Evolutionary conservation across 164 flowering plant genomes (phyloP), one percentile per base, ranked within the genome.

Genomic region (Akebia trifoliata): DNA sequence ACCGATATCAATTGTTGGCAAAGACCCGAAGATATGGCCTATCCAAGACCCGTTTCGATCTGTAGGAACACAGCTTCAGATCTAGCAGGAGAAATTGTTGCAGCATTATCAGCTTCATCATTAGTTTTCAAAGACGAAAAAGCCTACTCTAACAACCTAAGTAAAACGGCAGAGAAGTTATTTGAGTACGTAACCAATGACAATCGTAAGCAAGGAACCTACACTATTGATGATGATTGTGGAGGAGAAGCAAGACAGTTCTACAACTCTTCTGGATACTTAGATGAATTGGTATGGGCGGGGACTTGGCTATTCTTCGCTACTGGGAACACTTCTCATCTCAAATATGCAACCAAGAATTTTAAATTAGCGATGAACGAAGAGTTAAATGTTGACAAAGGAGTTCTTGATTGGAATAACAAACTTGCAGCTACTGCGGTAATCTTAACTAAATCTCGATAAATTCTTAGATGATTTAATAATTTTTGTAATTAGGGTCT

Each of bases 21-120:
- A 72, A 71, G 85, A 54, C 91, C 89, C 1, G 89, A 87, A 61
- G 84, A 81, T 61, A 87, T 85, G 82, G 53, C 35, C 26, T 81
- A 82, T 50, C 39, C 25, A 5, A 71, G 91, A 44, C 76, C 76
- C 0, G 79, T 79, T 38, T 74, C 74, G 1, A 28, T 15, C 35
- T 78, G 83, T 32, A 60, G 53, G 36, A 34, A 28, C n/a, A 47
- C 64, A 0, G 80, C 75, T 57, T 63, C 83, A 1, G 87, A 87
- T 46, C 54, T 85, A 22, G 89, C 91, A 29, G 85, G 84, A 14
- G 95, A 87, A 69, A 78, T 79, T 14, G 67, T 73, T 28, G 95
- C 91, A 22, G 89, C 82, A 26, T 55, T 87, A 29, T 70, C 95
- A 31, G 78, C 95, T 5, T 79, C 91, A 24, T 85, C 91, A 17